Percentiles rank a stretch among this genome's conserved stretches.
These are phyloP conservation scores for Verticillium isaacii DNA, from an alignment of 2,329 filamentous ascomycete genomes.

Conservation along the genomic window DNA sequence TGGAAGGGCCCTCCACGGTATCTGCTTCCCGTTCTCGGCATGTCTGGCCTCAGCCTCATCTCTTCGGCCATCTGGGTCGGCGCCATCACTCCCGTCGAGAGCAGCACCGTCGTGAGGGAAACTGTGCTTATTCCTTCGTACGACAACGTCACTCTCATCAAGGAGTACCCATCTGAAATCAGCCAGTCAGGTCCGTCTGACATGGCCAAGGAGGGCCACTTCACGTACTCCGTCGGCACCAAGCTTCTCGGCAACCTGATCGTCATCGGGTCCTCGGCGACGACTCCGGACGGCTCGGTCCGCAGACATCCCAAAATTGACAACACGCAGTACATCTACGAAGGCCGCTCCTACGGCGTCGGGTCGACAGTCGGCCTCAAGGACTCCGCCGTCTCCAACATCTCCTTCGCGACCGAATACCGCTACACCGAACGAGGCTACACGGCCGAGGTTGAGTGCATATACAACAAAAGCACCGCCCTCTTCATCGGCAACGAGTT, in stretches of 20 bases:
- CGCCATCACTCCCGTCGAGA: constrained; percentile 16
- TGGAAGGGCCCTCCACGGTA: not conserved
- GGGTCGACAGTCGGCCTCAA: constrained; percentile 19
- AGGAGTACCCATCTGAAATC: constrained; percentile 18
- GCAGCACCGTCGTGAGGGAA: constrained; percentile 1
- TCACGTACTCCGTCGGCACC: constrained; percentile 19
- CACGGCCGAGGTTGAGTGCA: constrained; percentile 23
- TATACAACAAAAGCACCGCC: constrained; percentile 27
- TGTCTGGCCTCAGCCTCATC: constrained; percentile 2
- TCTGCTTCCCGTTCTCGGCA: not conserved
- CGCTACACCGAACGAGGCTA: constrained; percentile 28
- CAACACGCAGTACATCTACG: constrained; percentile 18
- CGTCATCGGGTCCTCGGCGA: constrained; percentile 14
- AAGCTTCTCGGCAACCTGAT: constrained; percentile 17
- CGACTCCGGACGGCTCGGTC: constrained; percentile 11
- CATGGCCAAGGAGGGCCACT: constrained; percentile 14
- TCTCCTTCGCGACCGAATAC: constrained; percentile 14
- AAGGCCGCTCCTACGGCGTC: constrained; percentile 21
- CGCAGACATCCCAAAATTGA: constrained; percentile 19
- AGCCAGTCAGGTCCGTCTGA: constrained; percentile 9
- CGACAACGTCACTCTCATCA: constrained; percentile 13
- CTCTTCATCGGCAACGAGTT: constrained; percentile 16
- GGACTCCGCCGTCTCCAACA: constrained; percentile 5
- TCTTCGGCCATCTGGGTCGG: constrained; percentile 15
- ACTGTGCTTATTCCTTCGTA: constrained; percentile 16